These are phyloP conservation scores for Colletotrichum agaves DNA, from an alignment of 2,329 filamentous ascomycete genomes.

Conservation along the genomic window DNA sequence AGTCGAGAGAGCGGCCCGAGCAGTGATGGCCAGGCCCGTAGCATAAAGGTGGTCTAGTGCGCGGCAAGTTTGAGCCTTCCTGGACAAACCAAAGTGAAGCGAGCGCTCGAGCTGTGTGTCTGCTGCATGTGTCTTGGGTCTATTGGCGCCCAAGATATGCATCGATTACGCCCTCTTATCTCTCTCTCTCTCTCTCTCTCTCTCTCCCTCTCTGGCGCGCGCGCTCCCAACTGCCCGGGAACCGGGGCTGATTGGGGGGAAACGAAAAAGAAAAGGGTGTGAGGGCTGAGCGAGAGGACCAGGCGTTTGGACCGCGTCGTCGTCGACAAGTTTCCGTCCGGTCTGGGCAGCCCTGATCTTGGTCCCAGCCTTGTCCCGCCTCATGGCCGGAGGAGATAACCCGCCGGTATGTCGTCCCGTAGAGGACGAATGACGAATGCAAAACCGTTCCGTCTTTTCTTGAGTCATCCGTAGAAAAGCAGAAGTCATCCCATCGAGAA, in stretches of 20 bases:
- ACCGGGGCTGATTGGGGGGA: not conserved
- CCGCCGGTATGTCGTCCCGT: conserved; percentile 14
- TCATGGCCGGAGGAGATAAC: conserved; percentile 5
- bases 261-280: not conserved
- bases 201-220: no score
- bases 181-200: conserved; percentile 5
- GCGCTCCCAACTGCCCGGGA: conserved; percentile 17
- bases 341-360: not conserved
- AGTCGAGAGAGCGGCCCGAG: conserved; percentile 14
- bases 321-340: not conserved
- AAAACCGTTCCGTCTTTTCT: not conserved
- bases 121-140: not conserved
- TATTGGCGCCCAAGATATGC: not conserved
- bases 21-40: conserved; percentile 7
- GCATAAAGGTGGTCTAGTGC: conserved; percentile 1
- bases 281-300: not conserved
- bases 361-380: conserved; percentile 9
- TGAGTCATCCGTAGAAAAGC: not conserved
- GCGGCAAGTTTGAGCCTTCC: not conserved
- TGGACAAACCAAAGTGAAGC: conserved; percentile 8
- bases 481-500: not conserved
- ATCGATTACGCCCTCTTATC: not conserved
- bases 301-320: not conserved
- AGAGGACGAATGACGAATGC: not conserved
- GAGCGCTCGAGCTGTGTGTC: conserved; percentile 5